phyloP scores from a whole-genome alignment of 306 rosid genomes.

The Calophaca sinica region DNA sequence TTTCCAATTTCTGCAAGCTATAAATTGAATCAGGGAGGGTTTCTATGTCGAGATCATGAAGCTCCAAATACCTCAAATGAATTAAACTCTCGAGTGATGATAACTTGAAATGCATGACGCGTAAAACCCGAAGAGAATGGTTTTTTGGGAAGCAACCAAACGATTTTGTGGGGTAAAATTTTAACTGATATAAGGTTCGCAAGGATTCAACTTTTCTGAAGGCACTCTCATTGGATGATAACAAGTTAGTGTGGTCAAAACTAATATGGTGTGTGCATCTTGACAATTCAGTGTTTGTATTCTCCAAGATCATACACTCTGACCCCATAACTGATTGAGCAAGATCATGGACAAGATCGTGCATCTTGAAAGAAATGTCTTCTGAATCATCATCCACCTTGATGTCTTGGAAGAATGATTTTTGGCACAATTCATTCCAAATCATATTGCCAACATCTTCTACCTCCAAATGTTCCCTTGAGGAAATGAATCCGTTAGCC shows the following conservation, averaged over 20 bases:
- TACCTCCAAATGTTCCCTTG: not conserved
- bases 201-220: not conserved
- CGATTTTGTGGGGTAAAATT: not conserved
- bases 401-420: not conserved
- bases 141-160: not conserved
- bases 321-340: not conserved
- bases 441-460: conserved; percentile 29
- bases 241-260: not conserved
- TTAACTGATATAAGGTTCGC: not conserved
- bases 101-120: not conserved
- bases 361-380: not conserved
- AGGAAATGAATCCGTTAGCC: conserved; percentile 11
- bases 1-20: not conserved
- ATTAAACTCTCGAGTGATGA: not conserved
- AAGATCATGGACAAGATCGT: not conserved
- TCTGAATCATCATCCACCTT: not conserved
- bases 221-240: not conserved
- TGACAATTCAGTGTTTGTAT: not conserved
- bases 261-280: conserved; percentile 12
- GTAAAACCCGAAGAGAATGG: not conserved
- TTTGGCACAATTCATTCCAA: not conserved
- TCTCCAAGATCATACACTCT: not conserved
- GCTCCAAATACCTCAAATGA: conserved; percentile 13
- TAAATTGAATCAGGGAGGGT: not conserved
- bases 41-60: not conserved